Percentiles rank a stretch among this genome's conserved stretches.
Conservation (phyloP, 257 asterid genomes). For the Ophiorrhiza pumila region DNA sequence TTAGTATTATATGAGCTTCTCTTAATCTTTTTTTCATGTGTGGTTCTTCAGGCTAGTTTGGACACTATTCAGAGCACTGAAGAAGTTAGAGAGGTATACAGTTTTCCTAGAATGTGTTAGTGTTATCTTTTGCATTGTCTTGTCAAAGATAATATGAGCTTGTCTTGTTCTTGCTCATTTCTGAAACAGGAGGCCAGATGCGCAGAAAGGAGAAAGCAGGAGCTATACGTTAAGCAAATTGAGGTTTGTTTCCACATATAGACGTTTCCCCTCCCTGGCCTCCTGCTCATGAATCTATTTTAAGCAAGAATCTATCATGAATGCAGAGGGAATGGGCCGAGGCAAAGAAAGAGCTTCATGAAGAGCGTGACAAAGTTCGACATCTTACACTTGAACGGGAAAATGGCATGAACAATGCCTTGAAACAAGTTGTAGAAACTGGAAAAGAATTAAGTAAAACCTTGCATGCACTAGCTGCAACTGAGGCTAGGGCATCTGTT, state of each 20-base stretch:
- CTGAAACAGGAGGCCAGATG: conserved; percentile 64
- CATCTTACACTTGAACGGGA: conserved; percentile 62
- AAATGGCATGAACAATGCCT: conserved; percentile 49
- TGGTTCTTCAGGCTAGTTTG: conserved; percentile 61
- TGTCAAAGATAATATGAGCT: neutral
- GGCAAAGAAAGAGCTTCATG: conserved; percentile 77
- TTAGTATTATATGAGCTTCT: neutral
- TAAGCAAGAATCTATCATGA: neutral
- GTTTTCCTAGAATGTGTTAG: conserved; percentile 12
- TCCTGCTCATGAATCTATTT: neutral
- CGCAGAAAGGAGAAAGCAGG: conserved; percentile 70
- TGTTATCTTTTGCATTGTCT: conserved; percentile 2
- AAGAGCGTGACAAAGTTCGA: conserved; percentile 73
- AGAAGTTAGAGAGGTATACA: conserved; percentile 74
- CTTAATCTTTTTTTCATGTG: conserved; percentile 7
- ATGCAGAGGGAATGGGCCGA: conserved; percentile 94
- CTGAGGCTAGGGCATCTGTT: conserved; percentile 81
- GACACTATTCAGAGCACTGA: conserved; percentile 83
- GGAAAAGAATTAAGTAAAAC: conserved; percentile 58
- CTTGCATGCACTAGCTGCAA: conserved; percentile 59
- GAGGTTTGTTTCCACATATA: conserved; percentile 47
- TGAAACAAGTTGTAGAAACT: conserved; percentile 62
- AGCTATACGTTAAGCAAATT: conserved; percentile 54
- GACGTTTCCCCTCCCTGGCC: neutral
- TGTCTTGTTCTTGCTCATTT: neutral